Conservation (phyloP, 2,329 filamentous ascomycete genomes). For the Colletotrichum sp. region DNA sequence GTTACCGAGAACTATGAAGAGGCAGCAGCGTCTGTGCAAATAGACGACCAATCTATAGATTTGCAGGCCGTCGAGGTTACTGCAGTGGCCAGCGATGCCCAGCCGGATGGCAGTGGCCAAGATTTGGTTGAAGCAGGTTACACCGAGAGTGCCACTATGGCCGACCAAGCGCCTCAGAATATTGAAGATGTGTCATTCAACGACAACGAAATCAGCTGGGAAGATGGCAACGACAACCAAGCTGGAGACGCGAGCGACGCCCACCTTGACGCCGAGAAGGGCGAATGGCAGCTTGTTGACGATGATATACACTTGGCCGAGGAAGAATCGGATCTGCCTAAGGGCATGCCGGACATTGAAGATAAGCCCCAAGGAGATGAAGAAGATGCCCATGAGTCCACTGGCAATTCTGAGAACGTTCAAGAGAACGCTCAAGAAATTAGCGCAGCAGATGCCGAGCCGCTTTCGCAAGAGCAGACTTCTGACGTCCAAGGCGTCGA, state of each 20-base stretch:
- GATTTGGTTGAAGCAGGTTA: background rate
- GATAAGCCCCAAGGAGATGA: conserved; percentile 1
- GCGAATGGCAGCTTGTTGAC: conserved; percentile 9
- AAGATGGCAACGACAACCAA: conserved; percentile 7
- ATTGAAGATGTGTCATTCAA: background rate
- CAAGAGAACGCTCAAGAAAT: background rate
- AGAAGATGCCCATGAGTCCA: conserved; percentile 21
- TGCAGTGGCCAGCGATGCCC: background rate
- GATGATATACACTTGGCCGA: background rate
- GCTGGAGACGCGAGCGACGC: background rate
- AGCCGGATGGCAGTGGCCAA: background rate
- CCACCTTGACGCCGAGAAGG: background rate
- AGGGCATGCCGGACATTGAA: background rate
- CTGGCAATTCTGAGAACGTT: conserved; percentile 14
- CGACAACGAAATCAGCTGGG: conserved; percentile 24
- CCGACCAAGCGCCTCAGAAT: background rate
- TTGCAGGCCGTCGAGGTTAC: background rate
- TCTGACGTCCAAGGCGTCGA: background rate
- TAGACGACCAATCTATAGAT: conserved; percentile 23
- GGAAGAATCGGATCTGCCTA: conserved; percentile 10
- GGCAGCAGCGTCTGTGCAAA: conserved; percentile 2
- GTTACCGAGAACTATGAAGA: background rate
- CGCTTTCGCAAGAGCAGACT: conserved; percentile 6
- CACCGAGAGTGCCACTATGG: background rate
- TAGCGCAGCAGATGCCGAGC: background rate